A percentile compares a stretch with the other conserved stretches of the same genome.
phyloP scores from a whole-genome alignment of 2,329 filamentous ascomycete genomes.

The Clonostachys solani region DNA sequence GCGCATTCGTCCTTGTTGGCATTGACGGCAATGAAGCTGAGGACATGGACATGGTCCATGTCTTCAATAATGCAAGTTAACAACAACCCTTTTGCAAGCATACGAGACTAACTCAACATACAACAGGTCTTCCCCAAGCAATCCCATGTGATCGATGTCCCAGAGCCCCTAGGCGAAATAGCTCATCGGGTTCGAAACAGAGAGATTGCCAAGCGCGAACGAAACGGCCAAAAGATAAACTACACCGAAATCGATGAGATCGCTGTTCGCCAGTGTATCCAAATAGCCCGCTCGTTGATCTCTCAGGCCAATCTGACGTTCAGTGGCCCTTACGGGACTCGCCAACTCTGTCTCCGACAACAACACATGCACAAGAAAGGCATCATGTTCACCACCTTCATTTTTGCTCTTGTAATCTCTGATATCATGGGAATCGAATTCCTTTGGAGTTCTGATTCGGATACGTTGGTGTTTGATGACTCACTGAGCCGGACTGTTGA shows the following conservation, averaged over 20 bases:
- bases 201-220: constrained; percentile 5
- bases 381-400: constrained; percentile 16
- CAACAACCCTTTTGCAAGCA: neutral
- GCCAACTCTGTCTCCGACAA: constrained; percentile 13
- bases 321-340: constrained; percentile 5
- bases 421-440: constrained; percentile 14
- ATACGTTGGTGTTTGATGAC: constrained; percentile 11
- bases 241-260: constrained; percentile 7
- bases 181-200: constrained; percentile 10
- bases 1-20: constrained; percentile 12
- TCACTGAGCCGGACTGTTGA: constrained; percentile 11
- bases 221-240: constrained; percentile 6
- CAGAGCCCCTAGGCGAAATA: constrained; percentile 12
- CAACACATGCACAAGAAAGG: constrained; percentile 17
- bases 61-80: constrained; percentile 11
- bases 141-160: constrained; percentile 10
- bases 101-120: neutral
- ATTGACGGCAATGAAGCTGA: constrained; percentile 13
- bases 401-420: constrained; percentile 15
- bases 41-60: constrained; percentile 14
- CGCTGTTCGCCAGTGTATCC: constrained; percentile 12
- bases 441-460: constrained; percentile 16
- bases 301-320: constrained; percentile 10
- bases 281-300: constrained; percentile 10
- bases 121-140: constrained; percentile 10